phyloP scores from a whole-genome alignment of 1,139 yeast species.

The Suhomyces wounanorum region DNA sequence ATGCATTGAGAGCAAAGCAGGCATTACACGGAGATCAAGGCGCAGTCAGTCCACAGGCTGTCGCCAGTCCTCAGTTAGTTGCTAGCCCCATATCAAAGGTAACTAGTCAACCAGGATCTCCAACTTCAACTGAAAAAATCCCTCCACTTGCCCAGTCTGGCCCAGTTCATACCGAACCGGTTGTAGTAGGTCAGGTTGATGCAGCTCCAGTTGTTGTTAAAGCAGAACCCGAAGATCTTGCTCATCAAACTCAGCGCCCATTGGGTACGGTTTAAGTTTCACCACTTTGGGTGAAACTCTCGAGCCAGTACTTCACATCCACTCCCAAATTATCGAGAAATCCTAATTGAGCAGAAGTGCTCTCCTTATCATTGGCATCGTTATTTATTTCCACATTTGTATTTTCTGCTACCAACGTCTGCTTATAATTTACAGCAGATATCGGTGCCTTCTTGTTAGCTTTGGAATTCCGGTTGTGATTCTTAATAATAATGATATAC shows the following conservation, averaged over 20 bases:
- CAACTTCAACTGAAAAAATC: neutral
- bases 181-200: neutral
- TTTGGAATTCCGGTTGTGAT: constrained; percentile 30
- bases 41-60: neutral
- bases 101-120: neutral
- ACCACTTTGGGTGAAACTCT: constrained; percentile 26
- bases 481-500: constrained; percentile 40
- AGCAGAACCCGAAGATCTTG: neutral
- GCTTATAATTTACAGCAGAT: constrained; percentile 2
- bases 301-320: constrained; percentile 48
- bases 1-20: constrained; percentile 12
- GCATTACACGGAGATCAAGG: constrained; percentile 10
- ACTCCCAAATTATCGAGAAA: constrained; percentile 48
- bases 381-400: constrained; percentile 17
- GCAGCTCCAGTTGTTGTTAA: neutral
- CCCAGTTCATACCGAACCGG: neutral
- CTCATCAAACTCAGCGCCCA: neutral
- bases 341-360: constrained; percentile 35
- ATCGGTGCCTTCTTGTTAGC: constrained; percentile 7
- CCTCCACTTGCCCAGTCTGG: neutral
- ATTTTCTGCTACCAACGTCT: neutral
- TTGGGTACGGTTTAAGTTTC: constrained; percentile 17
- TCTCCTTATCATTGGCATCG: constrained; percentile 27
- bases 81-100: neutral
- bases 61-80: neutral